Percentiles rank a stretch among this genome's conserved stretches.
Evolutionary conservation across 257 asterid species (phyloP).

Genomic region (Jacaranda mimosifolia): DNA sequence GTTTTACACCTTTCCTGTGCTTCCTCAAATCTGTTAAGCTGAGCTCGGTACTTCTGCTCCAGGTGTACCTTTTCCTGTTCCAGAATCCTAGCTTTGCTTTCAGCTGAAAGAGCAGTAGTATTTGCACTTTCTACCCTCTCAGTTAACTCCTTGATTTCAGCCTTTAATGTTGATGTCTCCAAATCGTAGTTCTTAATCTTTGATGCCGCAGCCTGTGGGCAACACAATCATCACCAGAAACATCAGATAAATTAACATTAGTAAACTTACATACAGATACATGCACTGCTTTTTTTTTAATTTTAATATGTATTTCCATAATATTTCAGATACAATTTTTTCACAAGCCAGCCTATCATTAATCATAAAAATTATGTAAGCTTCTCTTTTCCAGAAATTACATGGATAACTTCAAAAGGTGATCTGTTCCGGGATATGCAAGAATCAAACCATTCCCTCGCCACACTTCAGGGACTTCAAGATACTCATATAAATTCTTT

Average conservation of each 20-base stretch:
- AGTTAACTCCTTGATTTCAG: conserved; percentile 62
- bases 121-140: conserved; percentile 72
- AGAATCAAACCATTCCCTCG: conserved; percentile 10
- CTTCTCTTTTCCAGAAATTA: too few species aligned
- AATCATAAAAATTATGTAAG: too few species aligned
- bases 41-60: conserved; percentile 80
- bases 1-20: conserved; percentile 80
- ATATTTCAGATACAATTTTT: too few species aligned
- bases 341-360: too few species aligned
- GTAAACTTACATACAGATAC: not conserved
- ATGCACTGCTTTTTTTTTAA: not conserved
- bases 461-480: conserved; percentile 4
- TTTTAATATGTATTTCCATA: too few species aligned
- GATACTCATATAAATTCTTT: not conserved
- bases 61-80: conserved; percentile 84
- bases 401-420: too few species aligned
- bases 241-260: not conserved
- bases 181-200: conserved; percentile 73
- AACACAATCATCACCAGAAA: conserved; percentile 8
- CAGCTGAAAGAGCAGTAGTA: conserved; percentile 70
- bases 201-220: conserved; percentile 86
- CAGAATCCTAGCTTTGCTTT: conserved; percentile 75
- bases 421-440: not conserved
- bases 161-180: conserved; percentile 68
- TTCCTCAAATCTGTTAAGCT: conserved; percentile 78